Conservation (phyloP, 2,329 filamentous ascomycete genomes). For the Aspergillus ochraceus region DNA sequence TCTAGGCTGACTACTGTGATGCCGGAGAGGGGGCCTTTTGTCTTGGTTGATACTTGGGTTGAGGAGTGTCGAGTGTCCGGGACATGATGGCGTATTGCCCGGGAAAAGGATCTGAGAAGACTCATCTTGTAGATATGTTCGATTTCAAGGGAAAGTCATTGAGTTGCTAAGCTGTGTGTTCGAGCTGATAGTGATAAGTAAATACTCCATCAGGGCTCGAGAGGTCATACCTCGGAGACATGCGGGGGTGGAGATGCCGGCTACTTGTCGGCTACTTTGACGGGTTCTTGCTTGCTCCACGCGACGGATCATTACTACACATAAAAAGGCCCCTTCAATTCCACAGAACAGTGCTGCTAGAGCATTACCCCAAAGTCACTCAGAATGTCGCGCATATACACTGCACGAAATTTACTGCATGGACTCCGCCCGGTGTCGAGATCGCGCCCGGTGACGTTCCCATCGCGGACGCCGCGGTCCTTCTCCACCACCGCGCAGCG, state of each 20-base stretch:
- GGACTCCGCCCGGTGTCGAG: not conserved
- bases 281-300: conserved; percentile 1
- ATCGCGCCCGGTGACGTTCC: not conserved
- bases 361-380: not conserved
- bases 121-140: not conserved
- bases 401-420: not conserved
- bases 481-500: conserved; percentile 36
- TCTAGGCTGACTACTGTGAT: conserved; percentile 55
- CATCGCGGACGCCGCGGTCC: not conserved
- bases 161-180: too few relatives aligned
- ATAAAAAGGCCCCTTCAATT: not conserved
- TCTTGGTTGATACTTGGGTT: not conserved
- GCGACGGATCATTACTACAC: not conserved
- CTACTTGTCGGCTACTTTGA: not conserved
- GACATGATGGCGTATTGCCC: not conserved
- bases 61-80: conserved; percentile 6
- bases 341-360: not conserved
- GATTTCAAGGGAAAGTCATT: too few relatives aligned
- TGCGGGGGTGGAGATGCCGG: not conserved
- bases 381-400: conserved; percentile 8
- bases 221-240: not conserved
- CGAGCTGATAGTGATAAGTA: not conserved
- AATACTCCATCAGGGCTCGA: not conserved
- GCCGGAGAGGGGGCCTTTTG: conserved; percentile 39
- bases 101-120: not conserved